Evolutionary conservation across 768 basidiomycete species (phyloP), one percentile per base, ranked within the genome.

Genomic region (Suillus tomentosus): DNA sequence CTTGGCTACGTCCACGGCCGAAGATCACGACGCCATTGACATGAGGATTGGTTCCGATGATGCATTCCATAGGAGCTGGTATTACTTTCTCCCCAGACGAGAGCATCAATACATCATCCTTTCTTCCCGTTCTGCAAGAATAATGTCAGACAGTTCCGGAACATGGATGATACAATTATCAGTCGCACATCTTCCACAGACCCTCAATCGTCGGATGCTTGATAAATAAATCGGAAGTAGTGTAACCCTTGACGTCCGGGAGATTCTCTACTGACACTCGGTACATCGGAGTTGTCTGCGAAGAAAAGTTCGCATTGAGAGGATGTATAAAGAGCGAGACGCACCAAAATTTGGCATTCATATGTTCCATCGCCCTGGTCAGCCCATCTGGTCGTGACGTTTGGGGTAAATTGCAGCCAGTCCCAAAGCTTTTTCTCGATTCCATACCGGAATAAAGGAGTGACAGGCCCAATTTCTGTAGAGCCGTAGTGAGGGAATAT

Each of bases 131-230:
- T 22, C 62, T 64, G n/a, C 37, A 37, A 8, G 54, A 14, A 51
- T 13, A 43, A 37, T 14, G n/a, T 59, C 19, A 40, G 27, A 19
- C 19, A 19, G 9, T 43, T 43, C 3, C 19, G 36, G 39, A 34
- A n/a, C n/a, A 34, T 22, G 17, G 6, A 34, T 17, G 17, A 45
- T 15, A 22, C n/a, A 37, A 59, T 7, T 13, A 2, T 11, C 47
- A 14, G 47, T 48, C 74, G 22, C 39, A 69, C 42, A 85, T 68
- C 61, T 68, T 76, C 76, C 74, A 86, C 17, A 76, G 48, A 1
- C 78, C 73, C 5, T 77, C 63, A n/a, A 76, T 79, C 0, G 76
- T 77, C 0, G 84, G 81, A 67, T 85, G 84, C 31, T 78, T 76
- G 1, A 75, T 64, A 15, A 85, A 71, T 2, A 85, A 47, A 66